phyloP scores from a whole-genome alignment of 345 rosid genomes.

The Populus tremula region DNA sequence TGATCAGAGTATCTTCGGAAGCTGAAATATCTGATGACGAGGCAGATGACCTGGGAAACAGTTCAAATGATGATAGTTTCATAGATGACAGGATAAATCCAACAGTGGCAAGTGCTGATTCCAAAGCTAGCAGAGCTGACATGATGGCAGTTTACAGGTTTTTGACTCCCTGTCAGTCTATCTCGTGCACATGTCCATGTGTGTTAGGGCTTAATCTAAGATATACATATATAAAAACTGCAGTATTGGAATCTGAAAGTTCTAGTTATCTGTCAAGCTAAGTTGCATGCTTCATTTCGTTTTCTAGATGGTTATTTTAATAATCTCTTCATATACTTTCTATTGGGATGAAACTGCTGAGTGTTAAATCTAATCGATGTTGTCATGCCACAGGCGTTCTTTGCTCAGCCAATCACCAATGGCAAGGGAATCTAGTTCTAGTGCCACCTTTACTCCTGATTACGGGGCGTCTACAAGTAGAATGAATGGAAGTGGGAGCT shows the following conservation, averaged over 20 bases:
- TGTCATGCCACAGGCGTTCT: constrained; percentile 58
- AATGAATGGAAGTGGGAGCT: constrained; percentile 35
- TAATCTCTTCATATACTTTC: neutral
- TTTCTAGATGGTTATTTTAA: neutral
- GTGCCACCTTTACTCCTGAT: constrained; percentile 37
- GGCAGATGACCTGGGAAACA: constrained; percentile 42
- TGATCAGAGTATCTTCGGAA: constrained; percentile 70
- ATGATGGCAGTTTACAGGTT: constrained; percentile 95
- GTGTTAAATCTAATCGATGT: constrained; percentile 5
- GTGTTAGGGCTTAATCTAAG: neutral
- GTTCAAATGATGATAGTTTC: constrained; percentile 71
- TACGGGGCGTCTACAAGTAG: constrained; percentile 31
- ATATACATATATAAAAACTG: neutral
- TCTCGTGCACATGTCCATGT: neutral
- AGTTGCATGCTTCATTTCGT: neutral
- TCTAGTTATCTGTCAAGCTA: neutral
- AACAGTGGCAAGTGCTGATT: constrained; percentile 49
- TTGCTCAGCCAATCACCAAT: constrained; percentile 89
- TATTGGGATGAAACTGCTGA: neutral
- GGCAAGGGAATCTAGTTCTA: constrained; percentile 32
- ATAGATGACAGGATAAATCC: constrained; percentile 74
- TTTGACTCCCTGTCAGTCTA: constrained; percentile 5
- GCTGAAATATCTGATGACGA: constrained; percentile 68
- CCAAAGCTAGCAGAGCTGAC: constrained; percentile 58
- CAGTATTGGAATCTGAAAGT: neutral